phyloP scores from a whole-genome alignment of 441 rosid species.

The Jatropha podagrica region DNA sequence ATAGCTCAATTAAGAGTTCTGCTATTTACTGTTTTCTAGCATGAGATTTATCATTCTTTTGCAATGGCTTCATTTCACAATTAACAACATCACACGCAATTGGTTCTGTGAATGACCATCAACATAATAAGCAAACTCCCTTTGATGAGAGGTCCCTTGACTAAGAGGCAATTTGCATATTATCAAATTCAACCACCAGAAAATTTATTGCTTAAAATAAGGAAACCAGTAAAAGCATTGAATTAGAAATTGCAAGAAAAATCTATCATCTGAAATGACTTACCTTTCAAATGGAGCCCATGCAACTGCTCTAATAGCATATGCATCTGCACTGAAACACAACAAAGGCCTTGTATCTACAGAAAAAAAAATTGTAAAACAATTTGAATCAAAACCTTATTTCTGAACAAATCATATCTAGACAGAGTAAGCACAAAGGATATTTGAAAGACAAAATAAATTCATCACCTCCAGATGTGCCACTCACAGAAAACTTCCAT shows the following conservation, averaged over 20 bases:
- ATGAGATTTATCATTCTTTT: not conserved
- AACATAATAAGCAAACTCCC: constrained; percentile 5
- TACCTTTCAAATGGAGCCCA: constrained; percentile 92
- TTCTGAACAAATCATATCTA: not conserved
- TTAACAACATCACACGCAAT: not conserved
- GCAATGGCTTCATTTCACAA: not conserved
- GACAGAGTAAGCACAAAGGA: not conserved
- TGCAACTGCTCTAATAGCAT: constrained; percentile 78
- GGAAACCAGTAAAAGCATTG: not conserved
- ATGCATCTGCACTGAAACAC: constrained; percentile 79
- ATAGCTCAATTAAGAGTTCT: not conserved
- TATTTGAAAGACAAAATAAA: not conserved
- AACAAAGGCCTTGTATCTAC: constrained; percentile 91
- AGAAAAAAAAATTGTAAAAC: constrained; percentile 22
- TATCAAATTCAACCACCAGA: not conserved
- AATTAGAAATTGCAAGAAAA: not conserved
- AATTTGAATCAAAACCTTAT: constrained; percentile 7
- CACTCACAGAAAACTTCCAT: constrained; percentile 74
- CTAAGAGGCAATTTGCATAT: not conserved
- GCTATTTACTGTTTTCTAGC: not conserved
- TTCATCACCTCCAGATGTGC: constrained; percentile 54
- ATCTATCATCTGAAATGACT: constrained; percentile 24
- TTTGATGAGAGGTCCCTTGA: not conserved
- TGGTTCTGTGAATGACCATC: not conserved
- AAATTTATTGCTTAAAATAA: not conserved